Conservation (phyloP, 1,284 basidiomycete genomes). For the Ceratobasidium sp. region DNA sequence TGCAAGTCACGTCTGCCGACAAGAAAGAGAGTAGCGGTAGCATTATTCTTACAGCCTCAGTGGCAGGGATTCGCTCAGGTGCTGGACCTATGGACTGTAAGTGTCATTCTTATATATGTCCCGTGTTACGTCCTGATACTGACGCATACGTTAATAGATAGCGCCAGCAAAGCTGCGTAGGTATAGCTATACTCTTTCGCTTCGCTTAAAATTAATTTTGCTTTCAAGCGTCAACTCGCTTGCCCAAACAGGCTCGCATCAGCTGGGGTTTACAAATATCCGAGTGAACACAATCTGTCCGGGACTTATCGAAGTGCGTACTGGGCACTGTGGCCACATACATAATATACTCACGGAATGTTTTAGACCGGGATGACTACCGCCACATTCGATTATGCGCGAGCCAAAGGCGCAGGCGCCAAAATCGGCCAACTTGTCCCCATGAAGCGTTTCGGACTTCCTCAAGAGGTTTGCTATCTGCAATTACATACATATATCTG, state of each 20-base stretch:
- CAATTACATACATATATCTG: not conserved
- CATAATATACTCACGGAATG: not conserved
- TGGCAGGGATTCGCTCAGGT: conserved; percentile 87
- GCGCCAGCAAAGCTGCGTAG: conserved; percentile 91
- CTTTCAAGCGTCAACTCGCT: conserved; percentile 81
- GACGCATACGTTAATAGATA: conserved; percentile 66
- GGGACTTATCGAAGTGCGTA: conserved; percentile 79
- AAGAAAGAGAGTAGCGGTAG: conserved; percentile 81
- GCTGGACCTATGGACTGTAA: conserved; percentile 88
- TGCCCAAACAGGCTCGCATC: conserved; percentile 83
- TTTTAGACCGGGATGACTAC: conserved; percentile 82
- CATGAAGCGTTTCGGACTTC: conserved; percentile 80
- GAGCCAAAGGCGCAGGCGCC: conserved; percentile 74
- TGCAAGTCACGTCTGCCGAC: conserved; percentile 76
- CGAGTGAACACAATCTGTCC: conserved; percentile 93
- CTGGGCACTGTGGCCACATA: not conserved
- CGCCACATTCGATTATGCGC: conserved; percentile 79
- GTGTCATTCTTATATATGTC: conserved; percentile 52
- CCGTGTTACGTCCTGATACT: conserved; percentile 46
- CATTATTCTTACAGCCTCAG: conserved; percentile 92
- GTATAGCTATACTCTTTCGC: conserved; percentile 52
- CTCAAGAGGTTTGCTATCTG: conserved; percentile 74
- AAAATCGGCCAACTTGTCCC: conserved; percentile 92
- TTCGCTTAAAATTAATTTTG: conserved; percentile 23
- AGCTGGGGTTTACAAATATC: conserved; percentile 84